Evolutionary conservation across 176 grass and related monocot species (phyloP).

Genomic region (Oryza meyeriana): DNA sequence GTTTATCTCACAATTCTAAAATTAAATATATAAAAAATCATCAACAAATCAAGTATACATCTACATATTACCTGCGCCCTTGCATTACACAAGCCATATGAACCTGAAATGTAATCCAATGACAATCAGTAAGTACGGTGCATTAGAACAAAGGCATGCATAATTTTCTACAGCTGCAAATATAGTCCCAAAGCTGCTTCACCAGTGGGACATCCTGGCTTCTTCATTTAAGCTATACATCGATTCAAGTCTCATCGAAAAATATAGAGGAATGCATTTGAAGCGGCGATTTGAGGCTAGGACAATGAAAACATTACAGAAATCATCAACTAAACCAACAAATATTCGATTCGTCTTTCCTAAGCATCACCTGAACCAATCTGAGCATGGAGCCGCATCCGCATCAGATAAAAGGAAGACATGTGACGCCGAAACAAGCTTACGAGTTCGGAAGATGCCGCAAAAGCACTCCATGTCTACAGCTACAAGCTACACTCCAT

Average conservation of each 20-base stretch:
- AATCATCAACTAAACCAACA: background rate
- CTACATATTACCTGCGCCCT: conserved; percentile 64
- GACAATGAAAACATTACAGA: background rate
- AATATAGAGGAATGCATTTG: background rate
- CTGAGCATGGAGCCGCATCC: background rate
- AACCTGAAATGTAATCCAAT: conserved; percentile 59
- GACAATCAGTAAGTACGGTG: conserved; percentile 5
- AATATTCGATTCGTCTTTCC: background rate
- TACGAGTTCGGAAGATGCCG: background rate
- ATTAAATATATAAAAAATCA: background rate
- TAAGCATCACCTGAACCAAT: background rate
- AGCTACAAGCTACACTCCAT: background rate
- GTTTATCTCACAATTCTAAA: conserved; percentile 7
- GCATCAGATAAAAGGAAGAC: background rate
- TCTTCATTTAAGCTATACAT: background rate
- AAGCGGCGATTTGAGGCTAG: background rate
- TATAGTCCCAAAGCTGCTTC: background rate
- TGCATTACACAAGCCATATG: conserved; percentile 98
- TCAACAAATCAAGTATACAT: conserved; percentile 16
- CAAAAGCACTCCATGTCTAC: background rate
- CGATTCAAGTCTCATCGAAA: background rate
- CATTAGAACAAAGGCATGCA: background rate
- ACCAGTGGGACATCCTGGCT: too few relatives aligned
- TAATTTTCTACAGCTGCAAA: background rate
- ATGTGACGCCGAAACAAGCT: background rate